Evolutionary conservation across 345 rosid genomes (phyloP), one percentile per base, ranked within the genome.

Genomic region (Physaria fendleri): DNA sequence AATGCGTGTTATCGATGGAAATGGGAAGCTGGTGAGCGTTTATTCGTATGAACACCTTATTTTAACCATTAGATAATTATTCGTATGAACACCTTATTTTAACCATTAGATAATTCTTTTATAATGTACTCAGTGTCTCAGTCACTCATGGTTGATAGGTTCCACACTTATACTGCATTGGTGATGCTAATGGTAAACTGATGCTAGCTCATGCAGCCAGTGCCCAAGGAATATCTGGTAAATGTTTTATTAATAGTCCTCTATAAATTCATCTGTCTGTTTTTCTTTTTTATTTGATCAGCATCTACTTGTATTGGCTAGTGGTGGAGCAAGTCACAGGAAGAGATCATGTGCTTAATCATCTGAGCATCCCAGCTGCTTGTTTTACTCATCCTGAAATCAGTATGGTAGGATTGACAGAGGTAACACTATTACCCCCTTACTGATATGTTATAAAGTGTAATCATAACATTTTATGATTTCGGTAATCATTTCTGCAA

Each of bases 181-280:
- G 99, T 65, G 97, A 94, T 81, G 96, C 89, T 25, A 90, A 87
- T 50, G 99, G 97, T 64, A 94, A 90, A 81, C 73, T 94, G 96
- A 94, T 94, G 99, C 97, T 94, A 9, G 99, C 99, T 66, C 99
- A 94, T 80, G 90, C 97, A 34, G 97, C 99, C 34, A 94, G 97
- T 72, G 97, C 99, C 44, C 99, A 94, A 81, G 97, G 99, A 82
- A 94, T 94, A 61, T 94, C 97, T 66, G 99, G 97, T 87, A 73
- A 24, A 57, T 59, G 32, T 40, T 29, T 0, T 11, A 39, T 53
- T 14, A 11, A 1, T 35, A 32, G 16, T 5, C 32, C 34, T 20
- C 2, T 8, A 22, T 14, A 13, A 40, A 23, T 34, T 7, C 35
- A 43, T 3, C 8, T 37, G 16, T 5, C 10, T 47, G 23, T 33